Percentiles rank a stretch among this genome's conserved stretches.
phyloP scores from a whole-genome alignment of 805 yeast genomes.

The Candida pseudoglaebosa region DNA sequence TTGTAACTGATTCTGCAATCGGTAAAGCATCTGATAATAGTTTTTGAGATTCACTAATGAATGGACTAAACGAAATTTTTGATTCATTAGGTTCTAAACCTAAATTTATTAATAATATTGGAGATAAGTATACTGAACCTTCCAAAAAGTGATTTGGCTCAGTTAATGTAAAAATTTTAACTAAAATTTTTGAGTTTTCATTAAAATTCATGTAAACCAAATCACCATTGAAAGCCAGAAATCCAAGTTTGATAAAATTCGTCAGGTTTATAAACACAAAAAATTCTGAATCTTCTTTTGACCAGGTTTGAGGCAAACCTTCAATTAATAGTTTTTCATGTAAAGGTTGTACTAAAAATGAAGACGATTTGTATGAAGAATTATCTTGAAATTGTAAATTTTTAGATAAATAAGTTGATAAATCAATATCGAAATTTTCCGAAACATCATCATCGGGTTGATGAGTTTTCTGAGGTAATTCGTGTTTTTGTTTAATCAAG shows the following conservation, averaged over 20 bases:
- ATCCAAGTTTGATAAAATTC: slow-evolving; percentile 45
- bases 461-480: slow-evolving; percentile 1
- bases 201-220: slow-evolving; percentile 34
- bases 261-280: slow-evolving; percentile 41
- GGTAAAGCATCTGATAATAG: slow-evolving; percentile 29
- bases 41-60: slow-evolving; percentile 9
- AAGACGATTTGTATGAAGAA: slow-evolving; percentile 2
- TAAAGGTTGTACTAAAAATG: slow-evolving; percentile 25
- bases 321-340: slow-evolving; percentile 23
- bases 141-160: slow-evolving; percentile 53
- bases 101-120: slow-evolving; percentile 52
- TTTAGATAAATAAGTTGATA: slow-evolving; percentile 30
- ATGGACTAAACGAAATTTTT: slow-evolving; percentile 18
- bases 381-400: slow-evolving; percentile 18
- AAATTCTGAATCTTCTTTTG: slow-evolving; percentile 35
- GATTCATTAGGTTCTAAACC: slow-evolving; percentile 24
- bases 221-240: slow-evolving; percentile 72
- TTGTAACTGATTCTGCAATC: slow-evolving; percentile 59
- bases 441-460: slow-evolving; percentile 7
- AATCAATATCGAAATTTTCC: slow-evolving; percentile 10
- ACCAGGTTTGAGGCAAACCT: slow-evolving; percentile 18
- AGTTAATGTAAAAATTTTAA: slow-evolving; percentile 53
- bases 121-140: slow-evolving; percentile 54
- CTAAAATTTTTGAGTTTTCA: slow-evolving; percentile 15
- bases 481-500: slow-evolving; percentile 37